Evolutionary conservation across 2,329 filamentous ascomycete genomes (phyloP).

Genomic region (Biscogniauxia sp.): DNA sequence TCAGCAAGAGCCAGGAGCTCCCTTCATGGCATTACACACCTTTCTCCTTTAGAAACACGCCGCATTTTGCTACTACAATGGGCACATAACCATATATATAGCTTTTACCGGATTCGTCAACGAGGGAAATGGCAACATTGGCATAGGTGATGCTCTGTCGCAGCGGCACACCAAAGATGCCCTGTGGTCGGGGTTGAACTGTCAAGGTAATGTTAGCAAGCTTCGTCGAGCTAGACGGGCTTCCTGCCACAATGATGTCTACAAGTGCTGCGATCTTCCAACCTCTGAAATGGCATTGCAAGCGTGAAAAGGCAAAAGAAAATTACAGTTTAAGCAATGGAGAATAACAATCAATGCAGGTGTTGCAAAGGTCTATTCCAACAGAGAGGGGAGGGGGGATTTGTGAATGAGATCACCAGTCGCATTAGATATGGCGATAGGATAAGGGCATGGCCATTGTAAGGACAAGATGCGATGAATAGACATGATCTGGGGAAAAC

Average conservation of each 20-base stretch:
- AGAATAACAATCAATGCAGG: not conserved
- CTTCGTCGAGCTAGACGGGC: constrained; percentile 13
- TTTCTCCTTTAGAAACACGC: constrained; percentile 96
- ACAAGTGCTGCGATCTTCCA: not conserved
- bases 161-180: constrained; percentile 92
- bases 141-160: constrained; percentile 95
- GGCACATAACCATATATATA: constrained; percentile 99
- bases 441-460: not conserved
- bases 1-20: constrained; percentile 17
- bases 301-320: not conserved
- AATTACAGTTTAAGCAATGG: not conserved
- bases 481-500: not conserved
- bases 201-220: constrained; percentile 19
- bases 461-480: not conserved
- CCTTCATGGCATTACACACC: constrained; percentile 54
- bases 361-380: not conserved
- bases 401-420: not conserved
- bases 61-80: constrained; percentile 97
- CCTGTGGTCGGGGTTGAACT: constrained; percentile 54
- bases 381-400: not conserved
- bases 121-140: constrained; percentile 95
- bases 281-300: not conserved
- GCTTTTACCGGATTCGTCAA: constrained; percentile 87
- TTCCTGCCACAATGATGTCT: not conserved
- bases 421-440: constrained; percentile 2